A percentile compares a stretch with the other conserved stretches of the same genome.
Conservation (phyloP, 371 early-diverging fungal genomes). For the Mucor sp. region DNA sequence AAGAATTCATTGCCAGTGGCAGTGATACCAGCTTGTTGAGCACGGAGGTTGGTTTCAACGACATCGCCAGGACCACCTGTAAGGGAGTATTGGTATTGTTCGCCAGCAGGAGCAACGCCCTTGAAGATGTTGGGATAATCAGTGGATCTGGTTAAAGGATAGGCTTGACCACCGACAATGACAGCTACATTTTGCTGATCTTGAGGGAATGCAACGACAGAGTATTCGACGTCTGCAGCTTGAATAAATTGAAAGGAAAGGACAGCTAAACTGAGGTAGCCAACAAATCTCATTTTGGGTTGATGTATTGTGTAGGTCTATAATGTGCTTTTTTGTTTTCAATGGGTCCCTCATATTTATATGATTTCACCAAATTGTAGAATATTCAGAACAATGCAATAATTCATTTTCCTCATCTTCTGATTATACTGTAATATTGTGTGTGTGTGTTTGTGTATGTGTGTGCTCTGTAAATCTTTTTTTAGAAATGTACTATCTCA, state of each 20-base stretch:
- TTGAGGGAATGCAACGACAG: conserved; percentile 42
- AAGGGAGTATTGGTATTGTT: conserved; percentile 32
- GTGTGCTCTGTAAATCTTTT: not conserved
- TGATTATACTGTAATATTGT: not conserved
- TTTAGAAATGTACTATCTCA: not conserved
- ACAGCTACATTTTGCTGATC: conserved; percentile 34
- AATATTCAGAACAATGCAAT: not conserved
- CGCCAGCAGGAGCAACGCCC: conserved; percentile 35
- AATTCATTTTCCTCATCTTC: not conserved
- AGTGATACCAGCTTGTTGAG: conserved; percentile 31
- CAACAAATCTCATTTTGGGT: conserved; percentile 4
- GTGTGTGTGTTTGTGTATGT: not conserved
- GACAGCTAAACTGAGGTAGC: conserved; percentile 12
- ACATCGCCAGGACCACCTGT: conserved; percentile 9
- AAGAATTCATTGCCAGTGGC: conserved; percentile 58
- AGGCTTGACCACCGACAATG: conserved; percentile 27
- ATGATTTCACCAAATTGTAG: not conserved
- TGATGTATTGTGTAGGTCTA: not conserved
- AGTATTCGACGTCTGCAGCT: conserved; percentile 37
- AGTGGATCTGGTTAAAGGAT: conserved; percentile 17
- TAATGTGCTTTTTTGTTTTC: not conserved
- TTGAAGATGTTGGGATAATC: conserved; percentile 31
- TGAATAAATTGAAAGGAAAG: conserved; percentile 11
- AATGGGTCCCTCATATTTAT: not conserved
- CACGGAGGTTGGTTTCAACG: conserved; percentile 29